A percentile compares a stretch with the other conserved stretches of the same genome.
phyloP scores from a whole-genome alignment of 1,139 yeast genomes.

The Hyphopichia burtonii region DNA sequence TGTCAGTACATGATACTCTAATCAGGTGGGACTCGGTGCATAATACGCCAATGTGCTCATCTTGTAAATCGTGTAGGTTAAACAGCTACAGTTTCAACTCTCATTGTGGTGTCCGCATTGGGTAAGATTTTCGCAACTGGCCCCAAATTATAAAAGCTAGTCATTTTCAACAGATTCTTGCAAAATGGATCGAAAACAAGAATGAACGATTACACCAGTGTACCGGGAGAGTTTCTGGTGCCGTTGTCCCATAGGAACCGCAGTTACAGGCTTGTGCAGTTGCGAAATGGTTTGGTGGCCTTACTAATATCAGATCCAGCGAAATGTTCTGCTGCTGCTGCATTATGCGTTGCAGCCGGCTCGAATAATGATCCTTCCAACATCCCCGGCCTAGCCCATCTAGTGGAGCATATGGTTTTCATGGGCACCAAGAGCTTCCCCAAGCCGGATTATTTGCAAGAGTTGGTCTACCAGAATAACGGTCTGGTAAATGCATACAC shows the following conservation, averaged over 20 bases:
- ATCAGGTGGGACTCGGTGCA: too few relatives aligned
- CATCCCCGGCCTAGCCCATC: conserved; percentile 65
- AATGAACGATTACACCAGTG: not conserved
- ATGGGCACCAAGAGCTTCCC: conserved; percentile 59
- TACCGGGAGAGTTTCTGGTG: conserved; percentile 18
- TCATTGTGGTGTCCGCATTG: too few relatives aligned
- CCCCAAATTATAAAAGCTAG: too few relatives aligned
- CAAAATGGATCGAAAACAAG: too few relatives aligned
- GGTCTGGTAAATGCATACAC: conserved; percentile 68
- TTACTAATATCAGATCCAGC: conserved; percentile 60
- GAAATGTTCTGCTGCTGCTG: conserved; percentile 38
- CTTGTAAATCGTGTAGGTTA: too few relatives aligned
- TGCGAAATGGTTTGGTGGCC: conserved; percentile 53
- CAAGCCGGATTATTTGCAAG: conserved; percentile 43
- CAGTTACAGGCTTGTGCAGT: conserved; percentile 40
- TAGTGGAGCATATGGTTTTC: conserved; percentile 69
- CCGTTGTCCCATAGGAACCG: conserved; percentile 35
- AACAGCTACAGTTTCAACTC: too few relatives aligned
- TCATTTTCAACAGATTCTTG: too few relatives aligned
- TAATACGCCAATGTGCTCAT: too few relatives aligned
- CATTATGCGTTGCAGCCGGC: conserved; percentile 58
- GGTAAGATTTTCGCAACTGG: too few relatives aligned
- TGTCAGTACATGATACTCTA: too few relatives aligned
- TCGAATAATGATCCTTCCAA: conserved; percentile 60
- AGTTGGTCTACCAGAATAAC: conserved; percentile 42